Percentiles rank a stretch among this genome's conserved stretches.
Conservation (phyloP, 2,329 filamentous ascomycete genomes). For the Berkeleyomyces rouxiae region DNA sequence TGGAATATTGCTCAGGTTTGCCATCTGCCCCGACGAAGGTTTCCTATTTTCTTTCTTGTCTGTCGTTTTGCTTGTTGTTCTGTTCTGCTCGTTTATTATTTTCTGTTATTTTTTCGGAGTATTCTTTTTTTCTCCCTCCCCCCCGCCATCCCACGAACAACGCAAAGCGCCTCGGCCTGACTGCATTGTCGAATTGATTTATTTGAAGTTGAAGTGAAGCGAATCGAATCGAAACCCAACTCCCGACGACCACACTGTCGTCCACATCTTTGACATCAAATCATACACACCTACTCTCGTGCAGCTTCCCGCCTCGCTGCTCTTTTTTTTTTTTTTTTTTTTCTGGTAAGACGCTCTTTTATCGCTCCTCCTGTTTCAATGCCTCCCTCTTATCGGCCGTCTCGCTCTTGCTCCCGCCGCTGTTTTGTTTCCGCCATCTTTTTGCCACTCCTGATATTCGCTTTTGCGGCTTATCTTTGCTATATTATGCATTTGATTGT, state of each 20-base stretch:
- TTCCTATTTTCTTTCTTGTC: neutral
- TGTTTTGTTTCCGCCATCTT: neutral
- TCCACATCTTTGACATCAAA: no score
- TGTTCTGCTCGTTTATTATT: neutral
- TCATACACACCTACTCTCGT: no score
- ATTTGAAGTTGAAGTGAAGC: neutral
- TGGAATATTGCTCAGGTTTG: constrained; percentile 14
- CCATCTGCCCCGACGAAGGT: neutral
- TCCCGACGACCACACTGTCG: neutral
- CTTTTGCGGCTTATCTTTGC: constrained; percentile 1
- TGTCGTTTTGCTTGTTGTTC: neutral
- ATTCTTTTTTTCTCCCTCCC: neutral
- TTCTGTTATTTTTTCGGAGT: neutral
- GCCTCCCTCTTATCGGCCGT: neutral
- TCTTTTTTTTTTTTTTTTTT: neutral
- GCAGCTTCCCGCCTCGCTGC: neutral
- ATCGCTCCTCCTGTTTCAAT: neutral
- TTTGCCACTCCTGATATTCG: neutral
- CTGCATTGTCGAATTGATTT: neutral
- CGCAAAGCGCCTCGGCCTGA: neutral
- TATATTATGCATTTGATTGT: constrained; percentile 1
- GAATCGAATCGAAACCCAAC: neutral
- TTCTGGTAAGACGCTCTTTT: neutral
- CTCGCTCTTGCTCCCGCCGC: neutral
- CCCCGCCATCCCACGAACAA: neutral